phyloP scores from a whole-genome alignment of 108 stramenopile species.

The Schizochytrium sp. region DNA sequence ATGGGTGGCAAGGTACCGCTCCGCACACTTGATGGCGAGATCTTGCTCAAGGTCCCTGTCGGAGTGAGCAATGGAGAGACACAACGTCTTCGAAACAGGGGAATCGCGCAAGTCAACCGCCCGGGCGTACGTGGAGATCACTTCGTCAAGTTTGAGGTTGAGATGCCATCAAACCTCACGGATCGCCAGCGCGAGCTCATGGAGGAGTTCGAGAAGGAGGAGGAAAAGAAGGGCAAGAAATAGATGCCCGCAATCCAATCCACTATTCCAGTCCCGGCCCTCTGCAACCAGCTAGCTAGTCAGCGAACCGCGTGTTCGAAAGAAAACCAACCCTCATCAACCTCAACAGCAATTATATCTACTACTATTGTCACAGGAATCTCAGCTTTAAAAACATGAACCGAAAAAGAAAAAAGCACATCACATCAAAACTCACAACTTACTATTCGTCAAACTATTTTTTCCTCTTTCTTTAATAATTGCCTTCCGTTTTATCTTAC shows the following conservation, averaged over 20 bases:
- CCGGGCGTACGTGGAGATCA: conserved; percentile 86
- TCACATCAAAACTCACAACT: too few relatives aligned
- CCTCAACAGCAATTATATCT: too few relatives aligned
- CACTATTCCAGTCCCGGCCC: too few relatives aligned
- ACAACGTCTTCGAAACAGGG: conserved; percentile 90
- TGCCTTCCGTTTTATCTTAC: too few relatives aligned
- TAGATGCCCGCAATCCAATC: neutral
- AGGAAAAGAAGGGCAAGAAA: conserved; percentile 66
- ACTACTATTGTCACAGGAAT: too few relatives aligned
- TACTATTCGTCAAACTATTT: too few relatives aligned
- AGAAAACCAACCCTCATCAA: too few relatives aligned
- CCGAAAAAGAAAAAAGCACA: too few relatives aligned
- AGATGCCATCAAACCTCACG: conserved; percentile 89
- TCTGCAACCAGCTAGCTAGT: too few relatives aligned
- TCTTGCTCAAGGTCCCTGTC: conserved; percentile 92
- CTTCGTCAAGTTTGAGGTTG: conserved; percentile 84
- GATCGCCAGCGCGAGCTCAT: conserved; percentile 90
- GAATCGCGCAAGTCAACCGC: conserved; percentile 82
- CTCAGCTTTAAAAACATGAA: too few relatives aligned
- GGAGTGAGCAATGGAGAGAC: conserved; percentile 91
- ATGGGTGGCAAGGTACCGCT: conserved; percentile 95
- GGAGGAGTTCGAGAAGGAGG: conserved; percentile 89
- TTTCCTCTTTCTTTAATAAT: too few relatives aligned
- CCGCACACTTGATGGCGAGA: conserved; percentile 90
- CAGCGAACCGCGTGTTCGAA: too few relatives aligned